These are phyloP conservation scores for Fusarium sp. DNA, from an alignment of 2,329 filamentous ascomycete genomes.

Conservation along the genomic window DNA sequence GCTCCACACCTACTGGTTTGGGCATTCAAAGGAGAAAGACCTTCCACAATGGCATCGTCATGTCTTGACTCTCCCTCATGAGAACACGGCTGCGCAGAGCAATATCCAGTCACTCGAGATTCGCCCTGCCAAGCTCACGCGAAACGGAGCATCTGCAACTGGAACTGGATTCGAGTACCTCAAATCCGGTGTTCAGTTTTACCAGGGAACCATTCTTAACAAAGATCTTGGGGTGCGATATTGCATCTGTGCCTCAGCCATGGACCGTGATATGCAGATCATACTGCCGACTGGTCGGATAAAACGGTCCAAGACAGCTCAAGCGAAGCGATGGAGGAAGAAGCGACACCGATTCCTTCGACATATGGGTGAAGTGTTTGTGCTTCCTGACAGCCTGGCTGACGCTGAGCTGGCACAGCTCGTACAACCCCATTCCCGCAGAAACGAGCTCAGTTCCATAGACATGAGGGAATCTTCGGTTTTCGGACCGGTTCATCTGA, in stretches of 20 bases:
- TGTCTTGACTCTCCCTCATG: slow-evolving; percentile 44
- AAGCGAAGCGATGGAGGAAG: slow-evolving; percentile 45
- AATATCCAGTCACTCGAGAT: slow-evolving; percentile 47
- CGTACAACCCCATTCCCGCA: slow-evolving; percentile 21
- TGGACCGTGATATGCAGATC: slow-evolving; percentile 42
- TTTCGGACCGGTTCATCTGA: slow-evolving; percentile 39
- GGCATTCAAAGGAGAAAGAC: slow-evolving; percentile 29
- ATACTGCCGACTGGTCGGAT: slow-evolving; percentile 45
- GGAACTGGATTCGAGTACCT: slow-evolving; percentile 49
- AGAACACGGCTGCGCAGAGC: slow-evolving; percentile 1
- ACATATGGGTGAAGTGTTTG: slow-evolving; percentile 49
- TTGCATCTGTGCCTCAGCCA: slow-evolving; percentile 49
- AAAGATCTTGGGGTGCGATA: slow-evolving; percentile 59
- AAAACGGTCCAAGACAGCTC: slow-evolving; percentile 42
- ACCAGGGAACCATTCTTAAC: slow-evolving; percentile 59
- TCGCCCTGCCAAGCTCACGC: slow-evolving; percentile 42
- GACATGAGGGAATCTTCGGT: slow-evolving; percentile 3
- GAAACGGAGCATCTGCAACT: slow-evolving; percentile 5
- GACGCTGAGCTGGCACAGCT: slow-evolving; percentile 43
- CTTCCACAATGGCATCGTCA: slow-evolving; percentile 56
- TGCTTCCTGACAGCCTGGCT: slow-evolving; percentile 53
- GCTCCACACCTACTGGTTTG: slow-evolving; percentile 54
- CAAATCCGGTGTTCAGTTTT: slow-evolving; percentile 56
- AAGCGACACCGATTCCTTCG: slow-evolving; percentile 46
- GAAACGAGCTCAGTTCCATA: background rate